These are phyloP conservation scores for Xenoacremonium recifei DNA, from an alignment of 2,329 filamentous ascomycete genomes.

Conservation along the genomic window DNA sequence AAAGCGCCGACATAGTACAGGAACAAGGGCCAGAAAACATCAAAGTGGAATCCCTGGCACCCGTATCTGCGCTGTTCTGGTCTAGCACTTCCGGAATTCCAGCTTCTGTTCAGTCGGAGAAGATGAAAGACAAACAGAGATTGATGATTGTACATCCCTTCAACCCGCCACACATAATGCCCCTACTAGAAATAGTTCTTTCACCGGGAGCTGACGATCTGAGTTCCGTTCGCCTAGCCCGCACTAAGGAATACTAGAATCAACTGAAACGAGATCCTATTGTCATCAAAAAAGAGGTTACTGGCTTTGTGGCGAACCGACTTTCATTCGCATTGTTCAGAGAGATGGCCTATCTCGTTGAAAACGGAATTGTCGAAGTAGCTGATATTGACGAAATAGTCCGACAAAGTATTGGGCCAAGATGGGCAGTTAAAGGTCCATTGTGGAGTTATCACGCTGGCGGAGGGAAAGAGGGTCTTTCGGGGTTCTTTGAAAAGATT, in stretches of 20 bases:
- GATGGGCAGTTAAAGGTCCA: neutral
- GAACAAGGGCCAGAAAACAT: neutral
- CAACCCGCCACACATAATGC: slow-evolving; percentile 4
- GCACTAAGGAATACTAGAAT: neutral
- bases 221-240: neutral
- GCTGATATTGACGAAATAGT: neutral
- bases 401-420: neutral
- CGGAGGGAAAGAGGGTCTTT: neutral
- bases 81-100: neutral
- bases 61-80: neutral
- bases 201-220: neutral
- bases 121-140: neutral
- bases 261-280: neutral
- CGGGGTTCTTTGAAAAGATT: neutral
- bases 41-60: neutral
- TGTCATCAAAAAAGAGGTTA: neutral
- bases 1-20: neutral
- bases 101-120: neutral
- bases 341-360: neutral
- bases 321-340: neutral
- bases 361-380: neutral
- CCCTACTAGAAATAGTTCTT: slow-evolving; percentile 1
- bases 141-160: slow-evolving; percentile 1
- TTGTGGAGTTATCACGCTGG: slow-evolving; percentile 1
- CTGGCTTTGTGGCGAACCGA: neutral